A percentile compares a stretch with the other conserved stretches of the same genome.
phyloP scores from a whole-genome alignment of 441 rosid species.

The Codiaeum variegatum region DNA sequence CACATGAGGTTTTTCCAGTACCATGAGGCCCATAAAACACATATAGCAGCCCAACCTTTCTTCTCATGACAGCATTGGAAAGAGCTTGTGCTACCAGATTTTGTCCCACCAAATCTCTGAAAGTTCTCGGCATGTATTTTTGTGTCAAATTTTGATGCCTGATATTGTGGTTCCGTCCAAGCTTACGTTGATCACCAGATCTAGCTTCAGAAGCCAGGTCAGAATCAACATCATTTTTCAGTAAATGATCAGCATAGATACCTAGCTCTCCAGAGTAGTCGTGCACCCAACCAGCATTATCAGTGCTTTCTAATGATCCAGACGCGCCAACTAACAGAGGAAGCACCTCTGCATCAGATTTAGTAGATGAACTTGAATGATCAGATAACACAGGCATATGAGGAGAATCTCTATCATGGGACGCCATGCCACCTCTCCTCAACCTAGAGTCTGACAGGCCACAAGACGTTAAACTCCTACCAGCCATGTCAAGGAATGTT shows the following conservation, averaged over 20 bases:
- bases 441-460: conserved; percentile 72
- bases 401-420: conserved; percentile 49
- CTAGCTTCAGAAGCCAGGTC: conserved; percentile 86
- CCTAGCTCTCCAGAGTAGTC: conserved; percentile 98
- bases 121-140: conserved; percentile 75
- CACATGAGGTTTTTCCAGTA: conserved; percentile 95
- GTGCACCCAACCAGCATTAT: conserved; percentile 73
- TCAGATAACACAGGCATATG: conserved; percentile 70
- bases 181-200: conserved; percentile 46
- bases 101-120: conserved; percentile 83
- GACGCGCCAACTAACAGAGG: conserved; percentile 78
- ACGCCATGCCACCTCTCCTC: conserved; percentile 49
- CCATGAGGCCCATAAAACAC: conserved; percentile 96
- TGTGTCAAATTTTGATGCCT: conserved; percentile 87
- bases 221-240: conserved; percentile 68
- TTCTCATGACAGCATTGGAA: conserved; percentile 69
- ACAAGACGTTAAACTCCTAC: conserved; percentile 95
- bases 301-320: conserved; percentile 57
- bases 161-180: conserved; percentile 29
- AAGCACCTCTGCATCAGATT: conserved; percentile 67
- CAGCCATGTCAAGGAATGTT: conserved; percentile 83
- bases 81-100: conserved; percentile 89
- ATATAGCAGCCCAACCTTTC: conserved; percentile 79
- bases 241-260: conserved; percentile 72
- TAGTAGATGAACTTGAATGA: conserved; percentile 53